A percentile compares a stretch with the other conserved stretches of the same genome.
phyloP scores from a whole-genome alignment of 768 basidiomycete species.

The Tephrocybe sp. region DNA sequence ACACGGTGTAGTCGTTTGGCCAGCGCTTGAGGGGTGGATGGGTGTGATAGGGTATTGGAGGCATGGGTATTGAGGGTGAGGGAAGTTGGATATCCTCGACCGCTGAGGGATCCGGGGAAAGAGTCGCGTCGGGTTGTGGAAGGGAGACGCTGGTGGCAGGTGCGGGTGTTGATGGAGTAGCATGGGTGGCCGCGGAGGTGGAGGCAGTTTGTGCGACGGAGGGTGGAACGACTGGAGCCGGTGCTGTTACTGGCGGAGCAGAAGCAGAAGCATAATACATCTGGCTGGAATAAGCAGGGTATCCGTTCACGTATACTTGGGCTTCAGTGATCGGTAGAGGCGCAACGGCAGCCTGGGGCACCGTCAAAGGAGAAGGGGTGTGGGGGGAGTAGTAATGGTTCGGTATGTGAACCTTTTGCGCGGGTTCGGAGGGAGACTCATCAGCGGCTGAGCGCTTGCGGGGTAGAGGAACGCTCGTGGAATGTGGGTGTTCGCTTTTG shows the following conservation, averaged over 20 bases:
- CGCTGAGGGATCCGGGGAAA: slow-evolving; percentile 11
- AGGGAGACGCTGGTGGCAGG: background rate
- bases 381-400: slow-evolving; percentile 33
- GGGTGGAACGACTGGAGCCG: slow-evolving; percentile 1
- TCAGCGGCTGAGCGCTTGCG: slow-evolving; percentile 26
- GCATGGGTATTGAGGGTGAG: slow-evolving; percentile 13
- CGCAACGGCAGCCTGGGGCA: background rate
- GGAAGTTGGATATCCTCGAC: slow-evolving; percentile 4
- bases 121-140: slow-evolving; percentile 4
- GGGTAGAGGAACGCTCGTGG: background rate
- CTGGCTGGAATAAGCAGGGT: background rate
- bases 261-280: slow-evolving; percentile 5
- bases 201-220: background rate
- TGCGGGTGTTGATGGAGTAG: background rate
- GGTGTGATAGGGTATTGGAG: slow-evolving; percentile 49
- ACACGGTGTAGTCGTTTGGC: slow-evolving; percentile 77
- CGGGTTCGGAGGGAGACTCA: slow-evolving; percentile 6
- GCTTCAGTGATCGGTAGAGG: background rate
- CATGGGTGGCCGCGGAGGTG: background rate
- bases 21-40: slow-evolving; percentile 70
- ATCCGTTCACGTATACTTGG: background rate
- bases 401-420: slow-evolving; percentile 29
- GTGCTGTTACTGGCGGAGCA: no score
- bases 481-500: background rate
- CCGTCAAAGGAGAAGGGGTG: background rate